Conservation (phyloP, 1,139 yeast species). For the Diutina catenulata region DNA sequence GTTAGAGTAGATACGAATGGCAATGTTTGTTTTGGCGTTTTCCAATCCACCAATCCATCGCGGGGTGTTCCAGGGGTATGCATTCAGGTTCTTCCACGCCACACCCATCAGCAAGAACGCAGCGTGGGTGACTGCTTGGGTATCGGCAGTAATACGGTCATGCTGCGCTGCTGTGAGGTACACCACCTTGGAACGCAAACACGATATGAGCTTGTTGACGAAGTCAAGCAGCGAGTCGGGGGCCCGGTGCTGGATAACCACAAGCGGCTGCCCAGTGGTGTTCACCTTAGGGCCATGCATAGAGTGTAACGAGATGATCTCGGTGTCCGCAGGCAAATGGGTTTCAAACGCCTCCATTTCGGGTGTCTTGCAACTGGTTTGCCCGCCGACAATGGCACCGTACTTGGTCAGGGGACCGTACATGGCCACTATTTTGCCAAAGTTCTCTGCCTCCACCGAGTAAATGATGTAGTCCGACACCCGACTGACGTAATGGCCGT, state of each 20-base stretch:
- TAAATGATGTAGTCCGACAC: conserved; percentile 72
- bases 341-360: conserved; percentile 81
- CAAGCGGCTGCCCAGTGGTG: conserved; percentile 87
- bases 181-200: conserved; percentile 73
- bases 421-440: conserved; percentile 51
- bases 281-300: conserved; percentile 90
- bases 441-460: conserved; percentile 82
- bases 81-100: conserved; percentile 78
- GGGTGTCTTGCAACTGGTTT: conserved; percentile 88
- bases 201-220: conserved; percentile 53
- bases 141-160: conserved; percentile 92
- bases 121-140: conserved; percentile 97
- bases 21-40: conserved; percentile 88
- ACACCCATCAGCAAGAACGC: conserved; percentile 95
- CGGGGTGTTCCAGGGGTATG: conserved; percentile 88
- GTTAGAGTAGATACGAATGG: conserved; percentile 79
- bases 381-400: conserved; percentile 95
- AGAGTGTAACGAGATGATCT: conserved; percentile 81
- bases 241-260: conserved; percentile 68
- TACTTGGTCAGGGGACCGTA: conserved; percentile 84
- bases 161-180: conserved; percentile 73
- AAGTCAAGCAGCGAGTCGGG: conserved; percentile 41
- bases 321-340: conserved; percentile 62
- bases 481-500: conserved; percentile 80
- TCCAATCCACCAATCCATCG: conserved; percentile 91